These are phyloP conservation scores for Psilocybe mexicana DNA, from an alignment of 1,284 basidiomycete species.

Conservation along the genomic window DNA sequence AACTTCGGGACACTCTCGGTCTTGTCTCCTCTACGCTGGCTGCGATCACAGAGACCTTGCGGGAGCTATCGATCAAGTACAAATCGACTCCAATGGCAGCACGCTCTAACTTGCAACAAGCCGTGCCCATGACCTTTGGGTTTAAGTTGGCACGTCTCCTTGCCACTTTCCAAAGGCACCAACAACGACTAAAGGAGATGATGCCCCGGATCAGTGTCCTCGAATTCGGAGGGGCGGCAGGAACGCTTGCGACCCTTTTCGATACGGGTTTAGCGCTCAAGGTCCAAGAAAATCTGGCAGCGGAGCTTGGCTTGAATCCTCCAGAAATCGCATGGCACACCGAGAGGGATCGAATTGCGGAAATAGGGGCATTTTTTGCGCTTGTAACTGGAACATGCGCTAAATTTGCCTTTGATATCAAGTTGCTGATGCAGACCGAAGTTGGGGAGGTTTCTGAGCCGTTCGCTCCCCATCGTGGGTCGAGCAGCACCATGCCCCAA, in stretches of 20 bases:
- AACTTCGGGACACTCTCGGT: constrained; percentile 38
- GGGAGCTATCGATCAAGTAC: constrained; percentile 29
- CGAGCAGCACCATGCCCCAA: constrained; percentile 48
- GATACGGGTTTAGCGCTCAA: constrained; percentile 37
- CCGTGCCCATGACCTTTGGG: constrained; percentile 46
- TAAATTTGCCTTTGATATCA: constrained; percentile 44
- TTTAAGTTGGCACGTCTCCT: constrained; percentile 46
- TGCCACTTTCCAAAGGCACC: constrained; percentile 41
- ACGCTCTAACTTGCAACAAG: constrained; percentile 46
- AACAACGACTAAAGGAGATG: constrained; percentile 36
- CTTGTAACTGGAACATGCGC: constrained; percentile 43
- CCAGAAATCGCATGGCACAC: constrained; percentile 49
- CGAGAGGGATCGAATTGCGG: constrained; percentile 43
- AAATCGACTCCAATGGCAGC: constrained; percentile 43
- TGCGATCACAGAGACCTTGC: constrained; percentile 30
- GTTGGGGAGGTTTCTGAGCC: constrained; percentile 44
- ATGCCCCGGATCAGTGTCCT: constrained; percentile 37
- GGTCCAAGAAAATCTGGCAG: constrained; percentile 38
- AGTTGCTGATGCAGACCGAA: constrained; percentile 48
- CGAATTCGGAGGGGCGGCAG: constrained; percentile 44
- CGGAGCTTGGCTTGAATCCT: constrained; percentile 32
- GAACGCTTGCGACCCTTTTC: constrained; percentile 43
- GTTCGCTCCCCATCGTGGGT: constrained; percentile 40
- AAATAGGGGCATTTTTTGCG: constrained; percentile 41
- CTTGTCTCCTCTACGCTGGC: constrained; percentile 32